A percentile compares a stretch with the other conserved stretches of the same genome.
Evolutionary conservation across 805 yeast species (phyloP).

Genomic region (Schwanniomyces pseudopolymorphus): DNA sequence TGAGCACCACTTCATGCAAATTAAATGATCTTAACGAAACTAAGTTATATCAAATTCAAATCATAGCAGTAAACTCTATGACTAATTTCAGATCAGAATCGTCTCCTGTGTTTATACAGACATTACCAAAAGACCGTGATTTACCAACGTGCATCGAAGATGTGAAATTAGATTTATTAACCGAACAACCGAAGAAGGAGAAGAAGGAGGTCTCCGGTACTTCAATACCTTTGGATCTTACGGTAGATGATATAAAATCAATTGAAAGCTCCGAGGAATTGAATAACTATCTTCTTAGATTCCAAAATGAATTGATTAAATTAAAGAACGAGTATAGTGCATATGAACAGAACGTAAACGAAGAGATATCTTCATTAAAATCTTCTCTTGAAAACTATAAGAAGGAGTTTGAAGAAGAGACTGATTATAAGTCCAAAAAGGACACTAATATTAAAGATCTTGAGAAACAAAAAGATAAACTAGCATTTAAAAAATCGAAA

Average conservation of each 20-base stretch:
- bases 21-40: conserved; percentile 27
- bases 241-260: conserved; percentile 8
- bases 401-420: conserved; percentile 37
- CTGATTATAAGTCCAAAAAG: conserved; percentile 25
- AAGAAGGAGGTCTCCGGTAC: background rate
- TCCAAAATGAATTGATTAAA: conserved; percentile 25
- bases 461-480: conserved; percentile 30
- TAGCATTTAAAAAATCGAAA: conserved; percentile 33
- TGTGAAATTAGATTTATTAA: background rate
- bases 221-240: background rate
- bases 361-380: conserved; percentile 17
- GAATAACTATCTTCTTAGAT: conserved; percentile 22
- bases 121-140: conserved; percentile 11
- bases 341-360: conserved; percentile 10
- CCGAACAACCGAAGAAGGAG: conserved; percentile 3
- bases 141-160: background rate
- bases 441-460: conserved; percentile 32
- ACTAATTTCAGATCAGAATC: conserved; percentile 36
- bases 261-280: conserved; percentile 18
- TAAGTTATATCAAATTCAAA: conserved; percentile 33
- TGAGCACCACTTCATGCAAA: conserved; percentile 34
- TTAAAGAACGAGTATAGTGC: conserved; percentile 18
- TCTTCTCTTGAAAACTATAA: conserved; percentile 31
- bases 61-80: conserved; percentile 34
- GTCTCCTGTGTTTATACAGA: conserved; percentile 31